Conservation (phyloP, 257 asterid genomes). For the Solanum neorickii region DNA sequence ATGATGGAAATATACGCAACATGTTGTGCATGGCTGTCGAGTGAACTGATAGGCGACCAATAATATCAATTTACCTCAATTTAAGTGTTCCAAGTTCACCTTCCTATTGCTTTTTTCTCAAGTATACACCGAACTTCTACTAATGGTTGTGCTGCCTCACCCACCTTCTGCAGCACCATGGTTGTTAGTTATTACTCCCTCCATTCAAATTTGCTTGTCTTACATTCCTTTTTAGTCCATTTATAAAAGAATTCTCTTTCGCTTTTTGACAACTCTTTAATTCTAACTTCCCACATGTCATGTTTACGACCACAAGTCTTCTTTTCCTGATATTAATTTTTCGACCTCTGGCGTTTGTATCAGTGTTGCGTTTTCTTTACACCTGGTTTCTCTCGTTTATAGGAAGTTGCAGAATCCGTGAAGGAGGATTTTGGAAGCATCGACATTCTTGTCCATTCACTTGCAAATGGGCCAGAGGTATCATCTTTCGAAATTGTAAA, state of each 20-base stretch:
- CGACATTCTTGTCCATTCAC: slow-evolving; percentile 84
- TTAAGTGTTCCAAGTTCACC: not conserved
- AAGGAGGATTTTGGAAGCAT: slow-evolving; percentile 78
- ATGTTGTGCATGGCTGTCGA: not conserved
- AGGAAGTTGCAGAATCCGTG: slow-evolving; percentile 85
- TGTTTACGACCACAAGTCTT: not conserved
- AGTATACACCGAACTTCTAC: not conserved
- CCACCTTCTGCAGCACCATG: not conserved
- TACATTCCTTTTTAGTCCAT: not conserved
- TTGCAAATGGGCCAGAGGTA: slow-evolving; percentile 94
- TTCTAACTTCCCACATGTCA: not conserved
- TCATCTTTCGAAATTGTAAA: not conserved
- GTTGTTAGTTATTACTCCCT: not conserved
- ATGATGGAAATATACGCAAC: not conserved
- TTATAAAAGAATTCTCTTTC: not conserved
- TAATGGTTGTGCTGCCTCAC: not conserved
- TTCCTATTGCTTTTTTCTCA: not conserved
- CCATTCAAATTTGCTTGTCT: not conserved
- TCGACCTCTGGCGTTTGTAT: not conserved
- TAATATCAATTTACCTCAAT: not conserved
- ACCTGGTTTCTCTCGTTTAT: slow-evolving; percentile 11
- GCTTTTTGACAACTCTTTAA: not conserved
- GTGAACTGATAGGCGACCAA: not conserved
- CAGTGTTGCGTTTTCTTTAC: not conserved
- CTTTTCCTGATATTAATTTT: not conserved